Percentiles rank a stretch among this genome's conserved stretches.
These are phyloP conservation scores for Pythium oligandrum DNA, from an alignment of 352 stramenopile genomes.

Conservation along the genomic window DNA sequence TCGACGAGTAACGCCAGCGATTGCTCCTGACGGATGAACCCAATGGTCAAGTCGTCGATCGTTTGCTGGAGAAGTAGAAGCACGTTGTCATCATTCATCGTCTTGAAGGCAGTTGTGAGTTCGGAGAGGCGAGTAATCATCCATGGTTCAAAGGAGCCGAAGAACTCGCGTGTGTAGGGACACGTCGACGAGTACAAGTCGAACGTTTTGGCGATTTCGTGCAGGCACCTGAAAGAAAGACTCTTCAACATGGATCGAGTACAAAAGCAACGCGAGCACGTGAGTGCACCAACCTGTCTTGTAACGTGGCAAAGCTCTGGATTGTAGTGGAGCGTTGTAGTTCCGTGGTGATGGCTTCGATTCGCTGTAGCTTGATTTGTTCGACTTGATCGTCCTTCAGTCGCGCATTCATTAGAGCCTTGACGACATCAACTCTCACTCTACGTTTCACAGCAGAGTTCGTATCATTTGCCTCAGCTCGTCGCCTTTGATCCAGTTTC, in stretches of 20 bases:
- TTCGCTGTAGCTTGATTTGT: constrained; percentile 54
- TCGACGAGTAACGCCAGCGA: constrained; percentile 37
- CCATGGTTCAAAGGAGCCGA: constrained; percentile 65
- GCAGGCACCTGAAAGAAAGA: constrained; percentile 41
- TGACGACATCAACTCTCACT: constrained; percentile 63
- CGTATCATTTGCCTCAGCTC: constrained; percentile 20
- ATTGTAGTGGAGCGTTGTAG: constrained; percentile 33
- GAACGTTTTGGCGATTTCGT: constrained; percentile 71
- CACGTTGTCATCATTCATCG: constrained; percentile 62
- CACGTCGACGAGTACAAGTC: constrained; percentile 60
- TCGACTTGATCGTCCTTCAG: constrained; percentile 76
- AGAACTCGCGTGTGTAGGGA: constrained; percentile 57
- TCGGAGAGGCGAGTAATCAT: constrained; percentile 67
- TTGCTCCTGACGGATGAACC: constrained; percentile 61
- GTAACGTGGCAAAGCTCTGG: constrained; percentile 21
- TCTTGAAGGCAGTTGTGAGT: constrained; percentile 65
- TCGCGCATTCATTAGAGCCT: constrained; percentile 62
- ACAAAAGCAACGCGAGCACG: neutral
- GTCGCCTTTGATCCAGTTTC: constrained; percentile 36
- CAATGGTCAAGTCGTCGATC: constrained; percentile 57
- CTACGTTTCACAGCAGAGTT: constrained; percentile 39
- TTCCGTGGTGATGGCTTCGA: constrained; percentile 53
- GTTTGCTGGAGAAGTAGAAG: constrained; percentile 49
- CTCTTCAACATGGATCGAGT: neutral
- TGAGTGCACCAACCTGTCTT: constrained; percentile 37